Percentiles rank a stretch among this genome's conserved stretches.
phyloP scores from a whole-genome alignment of 2,329 filamentous ascomycete species.

The Pseudogymnoascus sp. region DNA sequence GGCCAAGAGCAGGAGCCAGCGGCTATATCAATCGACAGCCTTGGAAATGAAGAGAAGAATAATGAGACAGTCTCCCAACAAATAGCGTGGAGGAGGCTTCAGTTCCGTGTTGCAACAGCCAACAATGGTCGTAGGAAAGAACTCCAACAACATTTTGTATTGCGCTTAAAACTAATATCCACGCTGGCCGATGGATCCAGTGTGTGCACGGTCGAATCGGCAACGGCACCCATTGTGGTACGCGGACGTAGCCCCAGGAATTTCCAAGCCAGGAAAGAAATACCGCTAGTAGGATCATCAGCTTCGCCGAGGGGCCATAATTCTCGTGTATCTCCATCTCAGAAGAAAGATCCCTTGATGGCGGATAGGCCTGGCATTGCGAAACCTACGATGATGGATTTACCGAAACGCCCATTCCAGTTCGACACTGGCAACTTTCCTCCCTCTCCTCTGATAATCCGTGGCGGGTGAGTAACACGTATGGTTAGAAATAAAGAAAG shows the following conservation, averaged over 20 bases:
- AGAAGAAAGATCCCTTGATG: constrained; percentile 2
- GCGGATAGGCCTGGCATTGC: constrained; percentile 14
- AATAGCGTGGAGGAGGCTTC: constrained; percentile 86
- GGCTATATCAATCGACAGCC: constrained; percentile 63
- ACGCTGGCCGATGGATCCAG: constrained; percentile 79
- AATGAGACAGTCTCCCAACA: constrained; percentile 83
- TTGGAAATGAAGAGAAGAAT: constrained; percentile 28
- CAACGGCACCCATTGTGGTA: constrained; percentile 87
- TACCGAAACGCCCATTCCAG: constrained; percentile 27
- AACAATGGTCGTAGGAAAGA: constrained; percentile 95
- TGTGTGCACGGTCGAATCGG: constrained; percentile 71
- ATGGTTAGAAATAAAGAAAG: background rate
- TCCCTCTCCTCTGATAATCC: constrained; percentile 23
- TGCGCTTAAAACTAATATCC: constrained; percentile 78
- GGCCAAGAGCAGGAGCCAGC: constrained; percentile 75
- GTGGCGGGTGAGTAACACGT: constrained; percentile 23
- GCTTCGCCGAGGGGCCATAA: constrained; percentile 28
- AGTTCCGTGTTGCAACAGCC: constrained; percentile 89
- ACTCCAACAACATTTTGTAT: constrained; percentile 89
- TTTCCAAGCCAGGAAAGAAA: constrained; percentile 89
- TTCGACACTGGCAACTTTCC: constrained; percentile 25
- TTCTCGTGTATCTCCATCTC: constrained; percentile 12
- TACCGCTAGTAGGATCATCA: constrained; percentile 51
- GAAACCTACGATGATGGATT: constrained; percentile 23
- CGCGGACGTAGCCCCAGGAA: constrained; percentile 88